Base-by-base conservation (phyloP, 805 yeast species). In the Diddensiella caesifluorescens region DNA sequence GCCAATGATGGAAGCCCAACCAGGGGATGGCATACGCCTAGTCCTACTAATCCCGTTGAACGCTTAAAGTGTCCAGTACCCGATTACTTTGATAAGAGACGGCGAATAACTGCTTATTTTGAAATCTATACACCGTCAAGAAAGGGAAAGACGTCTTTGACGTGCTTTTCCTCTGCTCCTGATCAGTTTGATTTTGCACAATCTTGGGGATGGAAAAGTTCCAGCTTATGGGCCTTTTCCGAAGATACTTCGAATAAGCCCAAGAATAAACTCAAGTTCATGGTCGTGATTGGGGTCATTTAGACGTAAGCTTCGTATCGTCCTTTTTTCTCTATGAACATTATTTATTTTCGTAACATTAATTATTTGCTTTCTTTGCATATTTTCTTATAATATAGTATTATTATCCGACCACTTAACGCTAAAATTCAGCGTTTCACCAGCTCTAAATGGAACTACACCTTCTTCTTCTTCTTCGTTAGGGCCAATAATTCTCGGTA, bases 371-470 rank as follows among this genome's bases (percentile, higher is more conserved):
- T 29, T 13, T 29, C 16, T 13, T 13, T 29, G 19, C 27, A 7
- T 23, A 9, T 9, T 23, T 23, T 29, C 15, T 29, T n/a, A 29
- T 29, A 29, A 29, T 29, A 29, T 13, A 29, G 6, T 9, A 25
- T 25, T n/a, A n/a, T n/a, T 10, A 6, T 34, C 47, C 10, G 13
- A 61, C 97, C 97, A 89, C 62, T 81, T 83, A 4, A 77, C 73
- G 6, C 76, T 62, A 87, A 94, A 90, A 23, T 69, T 56, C 38
- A 90, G 70, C 42, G 69, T 72, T 40, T 82, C 78, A 13, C 95
- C 95, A 5, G 96, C 88, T 52, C 70, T 73, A 71, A 90, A 90
- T 5, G 97, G 97, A 13, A 87, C 90, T 25, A 83, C 80, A 10
- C 69, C 73, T 22, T 75, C 57, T 5, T 67, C 77, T 5, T 31